Conservation (phyloP, 805 yeast species). For the Wickerhamomyces strasburgensis region DNA sequence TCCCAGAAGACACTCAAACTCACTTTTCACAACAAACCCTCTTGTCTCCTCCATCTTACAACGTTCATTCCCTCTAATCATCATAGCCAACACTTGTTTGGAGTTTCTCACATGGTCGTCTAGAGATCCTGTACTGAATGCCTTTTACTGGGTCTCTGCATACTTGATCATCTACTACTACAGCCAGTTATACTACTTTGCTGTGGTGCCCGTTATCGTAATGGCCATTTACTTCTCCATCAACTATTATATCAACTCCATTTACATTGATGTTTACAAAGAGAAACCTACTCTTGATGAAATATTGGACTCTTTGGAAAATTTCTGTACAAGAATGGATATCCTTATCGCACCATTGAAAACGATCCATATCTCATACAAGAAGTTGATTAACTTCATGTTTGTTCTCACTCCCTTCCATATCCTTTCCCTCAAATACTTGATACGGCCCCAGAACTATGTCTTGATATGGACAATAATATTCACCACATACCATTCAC, state of each 20-base stretch:
- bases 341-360: slow-evolving; percentile 21
- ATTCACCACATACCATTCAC: slow-evolving; percentile 37
- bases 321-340: slow-evolving; percentile 38
- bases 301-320: slow-evolving; percentile 39
- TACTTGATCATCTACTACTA: slow-evolving; percentile 38
- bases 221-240: slow-evolving; percentile 30
- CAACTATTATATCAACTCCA: slow-evolving; percentile 40
- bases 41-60: slow-evolving; percentile 38
- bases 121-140: slow-evolving; percentile 36
- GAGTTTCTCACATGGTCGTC: slow-evolving; percentile 45
- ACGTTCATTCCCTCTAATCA: slow-evolving; percentile 40
- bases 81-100: slow-evolving; percentile 36
- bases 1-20: slow-evolving; percentile 2
- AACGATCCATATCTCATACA: slow-evolving; percentile 25
- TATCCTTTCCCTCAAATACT: slow-evolving; percentile 26
- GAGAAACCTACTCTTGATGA: slow-evolving; percentile 47
- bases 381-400: slow-evolving; percentile 29
- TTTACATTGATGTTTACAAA: slow-evolving; percentile 32
- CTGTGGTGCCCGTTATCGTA: slow-evolving; percentile 32
- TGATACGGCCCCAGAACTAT: slow-evolving; percentile 32
- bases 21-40: slow-evolving; percentile 24
- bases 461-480: slow-evolving; percentile 34
- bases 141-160: slow-evolving; percentile 33
- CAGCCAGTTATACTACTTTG: slow-evolving; percentile 26
- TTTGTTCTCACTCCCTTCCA: slow-evolving; percentile 37